A percentile compares a stretch with the other conserved stretches of the same genome.
Conservation (phyloP, 1,284 basidiomycete species). For the Cryptococcus jaspeensis region DNA sequence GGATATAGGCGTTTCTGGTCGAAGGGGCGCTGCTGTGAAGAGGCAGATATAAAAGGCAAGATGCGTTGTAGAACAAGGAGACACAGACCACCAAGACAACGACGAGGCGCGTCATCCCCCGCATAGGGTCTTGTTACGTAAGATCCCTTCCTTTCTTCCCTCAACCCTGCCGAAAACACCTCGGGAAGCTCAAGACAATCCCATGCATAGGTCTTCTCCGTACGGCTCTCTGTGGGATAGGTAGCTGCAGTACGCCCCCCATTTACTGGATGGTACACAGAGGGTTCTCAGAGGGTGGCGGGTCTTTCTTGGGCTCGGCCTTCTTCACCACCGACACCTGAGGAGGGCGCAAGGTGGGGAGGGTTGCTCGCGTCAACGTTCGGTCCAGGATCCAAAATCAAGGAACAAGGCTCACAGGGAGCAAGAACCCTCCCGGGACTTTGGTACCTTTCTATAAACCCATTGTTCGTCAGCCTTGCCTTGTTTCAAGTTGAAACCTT, state of each 20-base stretch:
- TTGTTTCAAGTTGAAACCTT: too few species aligned
- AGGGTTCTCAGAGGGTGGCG: constrained; percentile 23
- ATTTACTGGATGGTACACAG: constrained; percentile 29
- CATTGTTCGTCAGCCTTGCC: not conserved
- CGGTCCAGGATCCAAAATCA: not conserved
- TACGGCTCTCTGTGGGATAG: not conserved
- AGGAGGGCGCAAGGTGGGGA: too few species aligned
- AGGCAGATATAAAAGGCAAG: too few species aligned
- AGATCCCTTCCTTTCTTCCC: constrained; percentile 11
- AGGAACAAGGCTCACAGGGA: constrained; percentile 24
- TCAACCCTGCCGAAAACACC: not conserved
- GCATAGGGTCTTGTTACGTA: constrained; percentile 13
- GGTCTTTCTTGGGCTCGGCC: constrained; percentile 8
- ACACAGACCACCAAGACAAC: not conserved
- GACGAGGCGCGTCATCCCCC: not conserved
- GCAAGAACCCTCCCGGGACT: constrained; percentile 41
- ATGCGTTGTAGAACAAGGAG: not conserved
- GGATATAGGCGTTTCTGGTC: too few species aligned
- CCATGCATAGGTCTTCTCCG: not conserved
- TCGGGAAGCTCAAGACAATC: not conserved
- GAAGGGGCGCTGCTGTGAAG: too few species aligned
- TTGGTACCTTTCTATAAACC: constrained; percentile 33
- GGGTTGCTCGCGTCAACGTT: not conserved
- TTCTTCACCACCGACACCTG: constrained; percentile 40
- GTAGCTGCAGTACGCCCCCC: not conserved